These are phyloP conservation scores for Microcyclospora tardicrescens DNA, from an alignment of 2,329 filamentous ascomycete genomes.

Conservation along the genomic window DNA sequence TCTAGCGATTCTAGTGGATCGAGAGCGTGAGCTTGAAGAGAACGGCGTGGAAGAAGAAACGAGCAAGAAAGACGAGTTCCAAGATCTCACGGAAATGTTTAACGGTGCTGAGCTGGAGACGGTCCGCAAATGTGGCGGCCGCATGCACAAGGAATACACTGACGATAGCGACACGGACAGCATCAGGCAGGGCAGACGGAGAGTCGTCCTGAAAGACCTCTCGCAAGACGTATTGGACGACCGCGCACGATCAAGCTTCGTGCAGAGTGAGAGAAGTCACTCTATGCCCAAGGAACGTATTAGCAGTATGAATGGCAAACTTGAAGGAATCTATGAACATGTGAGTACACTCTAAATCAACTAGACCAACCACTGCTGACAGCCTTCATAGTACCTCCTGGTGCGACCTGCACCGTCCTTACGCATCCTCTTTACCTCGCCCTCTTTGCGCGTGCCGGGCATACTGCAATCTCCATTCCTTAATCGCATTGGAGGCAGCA, in stretches of 20 bases:
- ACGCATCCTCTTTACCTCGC: constrained; percentile 38
- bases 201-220: constrained; percentile 38
- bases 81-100: constrained; percentile 56
- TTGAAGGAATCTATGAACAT: constrained; percentile 44
- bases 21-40: constrained; percentile 20
- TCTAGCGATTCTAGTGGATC: constrained; percentile 29
- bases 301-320: constrained; percentile 26
- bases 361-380: constrained; percentile 1
- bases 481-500: constrained; percentile 36
- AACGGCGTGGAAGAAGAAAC: constrained; percentile 20
- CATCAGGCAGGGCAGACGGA: constrained; percentile 25
- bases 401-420: constrained; percentile 35
- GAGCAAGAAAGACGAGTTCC: constrained; percentile 49
- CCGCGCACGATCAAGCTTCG: constrained; percentile 5
- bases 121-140: constrained; percentile 49
- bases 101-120: constrained; percentile 53
- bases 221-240: constrained; percentile 21
- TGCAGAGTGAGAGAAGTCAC: constrained; percentile 4
- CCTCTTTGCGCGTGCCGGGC: constrained; percentile 36
- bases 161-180: constrained; percentile 36
- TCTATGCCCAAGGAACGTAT: constrained; percentile 3
- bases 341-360: constrained; percentile 27
- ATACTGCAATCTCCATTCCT: constrained; percentile 38
- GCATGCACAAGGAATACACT: constrained; percentile 44
- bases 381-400: constrained; percentile 30